Conservation (phyloP, 2,329 filamentous ascomycete species). For the Fusarium sp. region DNA sequence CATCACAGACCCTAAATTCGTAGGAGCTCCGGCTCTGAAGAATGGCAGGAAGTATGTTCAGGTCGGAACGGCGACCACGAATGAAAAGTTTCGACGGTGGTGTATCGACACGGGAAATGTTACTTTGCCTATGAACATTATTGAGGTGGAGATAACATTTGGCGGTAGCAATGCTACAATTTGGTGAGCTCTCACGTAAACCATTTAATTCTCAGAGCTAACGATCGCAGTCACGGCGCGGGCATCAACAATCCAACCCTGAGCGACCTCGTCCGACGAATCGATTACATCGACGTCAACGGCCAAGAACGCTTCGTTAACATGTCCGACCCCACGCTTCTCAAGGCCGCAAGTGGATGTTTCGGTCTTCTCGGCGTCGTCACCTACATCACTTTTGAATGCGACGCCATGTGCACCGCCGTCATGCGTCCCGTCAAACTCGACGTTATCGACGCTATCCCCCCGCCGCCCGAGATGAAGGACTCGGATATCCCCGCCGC, state of each 20-base stretch:
- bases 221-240: neutral
- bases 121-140: neutral
- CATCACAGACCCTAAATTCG: neutral
- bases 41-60: neutral
- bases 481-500: neutral
- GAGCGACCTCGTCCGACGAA: neutral
- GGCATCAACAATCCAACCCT: neutral
- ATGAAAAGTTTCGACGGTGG: neutral
- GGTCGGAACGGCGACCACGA: neutral
- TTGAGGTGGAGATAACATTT: neutral
- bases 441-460: neutral
- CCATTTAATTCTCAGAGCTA: fast-evolving
- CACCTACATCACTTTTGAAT: neutral
- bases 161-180: neutral
- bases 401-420: neutral
- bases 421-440: neutral
- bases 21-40: neutral
- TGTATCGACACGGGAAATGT: neutral
- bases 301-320: neutral
- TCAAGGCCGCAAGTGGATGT: neutral
- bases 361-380: neutral
- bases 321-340: neutral
- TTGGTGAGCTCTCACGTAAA: fast-evolving
- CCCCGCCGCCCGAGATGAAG: neutral
- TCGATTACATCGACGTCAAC: neutral